These are phyloP conservation scores for Xylaria sp. DNA, from an alignment of 2,329 filamentous ascomycete species.

Conservation along the genomic window DNA sequence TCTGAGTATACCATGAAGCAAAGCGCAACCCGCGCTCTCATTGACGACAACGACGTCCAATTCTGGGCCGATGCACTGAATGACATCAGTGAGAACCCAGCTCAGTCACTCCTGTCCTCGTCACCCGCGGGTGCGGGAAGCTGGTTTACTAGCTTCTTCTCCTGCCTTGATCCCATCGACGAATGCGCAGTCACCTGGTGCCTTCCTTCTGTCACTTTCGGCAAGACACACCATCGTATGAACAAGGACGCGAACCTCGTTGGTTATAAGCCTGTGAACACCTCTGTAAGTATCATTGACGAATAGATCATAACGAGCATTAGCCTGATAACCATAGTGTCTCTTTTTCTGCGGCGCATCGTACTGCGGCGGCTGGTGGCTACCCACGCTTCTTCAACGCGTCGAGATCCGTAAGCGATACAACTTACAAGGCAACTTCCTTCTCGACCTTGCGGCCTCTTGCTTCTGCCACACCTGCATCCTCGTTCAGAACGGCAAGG, in stretches of 20 bases:
- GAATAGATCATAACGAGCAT: not conserved
- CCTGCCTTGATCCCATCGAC: not conserved
- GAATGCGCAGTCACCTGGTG: constrained; percentile 1
- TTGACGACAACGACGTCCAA: not conserved
- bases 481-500: not conserved
- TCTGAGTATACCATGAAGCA: not conserved
- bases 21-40: not conserved
- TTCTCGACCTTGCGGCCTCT: not conserved
- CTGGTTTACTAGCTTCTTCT: not conserved
- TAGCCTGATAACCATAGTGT: not conserved
- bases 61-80: not conserved
- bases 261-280: not conserved
- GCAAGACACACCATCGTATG: not conserved
- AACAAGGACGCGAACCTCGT: not conserved
- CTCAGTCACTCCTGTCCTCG: not conserved
- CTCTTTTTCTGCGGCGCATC: not conserved
- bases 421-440: not conserved
- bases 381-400: not conserved
- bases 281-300: not conserved
- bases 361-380: not conserved
- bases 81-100: not conserved
- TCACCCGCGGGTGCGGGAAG: not conserved
- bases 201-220: not conserved
- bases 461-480: not conserved
- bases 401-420: not conserved